Evolutionary conservation across 345 rosid species (phyloP), one percentile per base, ranked within the genome.

Genomic region (Geranium rotundifolium): DNA sequence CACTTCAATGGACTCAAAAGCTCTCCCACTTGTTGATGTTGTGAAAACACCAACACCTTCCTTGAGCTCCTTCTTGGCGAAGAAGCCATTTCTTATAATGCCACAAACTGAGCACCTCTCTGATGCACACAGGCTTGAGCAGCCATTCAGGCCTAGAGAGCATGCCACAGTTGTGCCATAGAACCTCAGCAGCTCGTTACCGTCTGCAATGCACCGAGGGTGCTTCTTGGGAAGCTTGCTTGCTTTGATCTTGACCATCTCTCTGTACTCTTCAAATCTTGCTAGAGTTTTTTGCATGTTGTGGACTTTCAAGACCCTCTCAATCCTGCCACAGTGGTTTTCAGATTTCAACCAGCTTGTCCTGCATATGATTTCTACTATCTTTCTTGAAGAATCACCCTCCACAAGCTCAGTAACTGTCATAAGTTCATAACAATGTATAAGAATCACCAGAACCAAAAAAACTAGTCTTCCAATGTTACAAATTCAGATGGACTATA

Each of bases 301-400:
- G 60, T 57, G 60, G 3, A 57, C 60, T 57, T 57, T 57, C 30
- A 57, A 17, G 15, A 57, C 30, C 19, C 95, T 68, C 64, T 93
- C 97, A 55, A 93, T 90, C 71, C 99, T 75, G 57, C 97, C 90
- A n/a, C 87, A 84, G 62, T 83, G 89, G 56, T 79, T 88, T 69
- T 93, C 99, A 10, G 96, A 82, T 72, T 87, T 87, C 31, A 85
- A 75, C 99, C 95, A 89, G 68, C 96, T 89, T 37, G 97, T 83
- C 63, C 89, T 70, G 70, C 99, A 93, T 57, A 93, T 93, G 65
- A 93, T 93, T 72, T 93, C 99, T 19, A 93, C 99, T 14, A 93
- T 93, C 68, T 93, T 90, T 70, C 99, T 86, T 0, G 99, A 93
- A 17, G 99, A 93, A 65, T 90, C 99, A 0, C 99, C 99, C 77